Base-by-base conservation (phyloP, 139 green algal species). In the Auxenochlorella pyrenoidosa region DNA sequence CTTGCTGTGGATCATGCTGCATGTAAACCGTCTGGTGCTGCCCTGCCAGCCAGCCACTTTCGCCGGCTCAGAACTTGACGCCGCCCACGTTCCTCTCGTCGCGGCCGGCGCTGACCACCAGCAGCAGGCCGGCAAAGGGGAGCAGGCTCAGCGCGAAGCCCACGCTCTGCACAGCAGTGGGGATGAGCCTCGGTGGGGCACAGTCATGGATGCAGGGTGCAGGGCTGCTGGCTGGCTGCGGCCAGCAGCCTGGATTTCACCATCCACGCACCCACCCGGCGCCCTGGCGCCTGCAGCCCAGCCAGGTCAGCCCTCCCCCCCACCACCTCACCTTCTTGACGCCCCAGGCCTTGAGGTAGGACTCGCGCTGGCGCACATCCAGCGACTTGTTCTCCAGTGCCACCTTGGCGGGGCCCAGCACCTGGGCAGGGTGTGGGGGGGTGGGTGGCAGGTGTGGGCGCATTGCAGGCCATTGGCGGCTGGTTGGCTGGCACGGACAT, bases 51-150 rank as follows among this genome's bases (percentile, higher is more conserved):
- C n/a, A 54, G 47, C 47, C 47, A 54, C 8, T 54, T 6, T n/a
- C n/a, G n/a, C n/a, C n/a, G n/a, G 18, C 28, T 84, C 58, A 84
- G 79, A 84, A 84, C 24, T 34, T 32, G 19, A 84, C 79, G 26
- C 79, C 79, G 0, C 16, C 79, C 58, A 84, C 79, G 38, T 40
- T 84, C 36, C 79, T 40, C 80, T 85, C 80, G 63, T 85, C 80
- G 34, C 41, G 60, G 60, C 59, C 80, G 5, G 80, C 80, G 6
- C 40, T 65, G 38, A 85, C 28, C 34, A 85, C 63, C 63, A 85
- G 63, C 60, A 85, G 80, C 80, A 85, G 72, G 40, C 80, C 80
- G 30, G 80, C 80, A 59, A 85, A 85, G 59, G 80, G 80, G 13
- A 85, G 58, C 63, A 85, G 80, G 80, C 40, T 76, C 41, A 85